Percentiles rank a stretch among this genome's conserved stretches.
phyloP scores from a whole-genome alignment of 2,329 filamentous ascomycete genomes.

The Alternaria sp. region DNA sequence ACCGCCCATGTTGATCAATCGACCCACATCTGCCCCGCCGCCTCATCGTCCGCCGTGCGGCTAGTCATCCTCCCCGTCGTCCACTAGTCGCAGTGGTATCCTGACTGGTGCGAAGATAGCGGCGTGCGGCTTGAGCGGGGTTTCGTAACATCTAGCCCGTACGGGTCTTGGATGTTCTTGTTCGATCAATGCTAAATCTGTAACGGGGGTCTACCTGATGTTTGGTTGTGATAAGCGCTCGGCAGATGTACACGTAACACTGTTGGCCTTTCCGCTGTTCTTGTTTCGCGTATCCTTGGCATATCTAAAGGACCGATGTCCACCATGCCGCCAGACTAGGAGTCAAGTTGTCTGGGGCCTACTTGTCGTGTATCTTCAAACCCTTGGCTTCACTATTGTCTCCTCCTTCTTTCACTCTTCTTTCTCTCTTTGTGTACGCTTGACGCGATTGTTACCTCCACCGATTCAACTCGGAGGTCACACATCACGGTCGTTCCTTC shows the following conservation, averaged over 20 bases:
- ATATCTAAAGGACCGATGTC: conserved; percentile 3
- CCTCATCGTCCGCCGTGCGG: neutral
- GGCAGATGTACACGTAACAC: conserved; percentile 12
- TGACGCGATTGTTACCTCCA: conserved; percentile 4
- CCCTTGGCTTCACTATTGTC: neutral
- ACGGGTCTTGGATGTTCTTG: neutral
- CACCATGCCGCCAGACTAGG: neutral
- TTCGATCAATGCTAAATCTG: neutral
- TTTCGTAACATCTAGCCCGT: neutral
- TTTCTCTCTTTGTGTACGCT: neutral
- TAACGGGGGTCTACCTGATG: neutral
- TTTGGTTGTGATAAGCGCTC: conserved; percentile 4
- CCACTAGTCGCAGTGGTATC: neutral
- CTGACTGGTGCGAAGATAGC: conserved; percentile 7
- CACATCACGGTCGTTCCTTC: neutral
- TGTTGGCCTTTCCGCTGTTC: conserved; percentile 5
- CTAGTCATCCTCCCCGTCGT: conserved; percentile 2
- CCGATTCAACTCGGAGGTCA: conserved; percentile 21
- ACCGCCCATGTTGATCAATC: neutral
- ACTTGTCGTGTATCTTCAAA: neutral
- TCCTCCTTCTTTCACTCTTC: neutral
- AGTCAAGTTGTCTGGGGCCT: neutral
- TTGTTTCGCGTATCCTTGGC: conserved; percentile 13
- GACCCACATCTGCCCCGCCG: neutral
- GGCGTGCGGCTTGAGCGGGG: conserved; percentile 1